Conservation (phyloP, 176 grass and related monocot species). For the Musa itinerans region DNA sequence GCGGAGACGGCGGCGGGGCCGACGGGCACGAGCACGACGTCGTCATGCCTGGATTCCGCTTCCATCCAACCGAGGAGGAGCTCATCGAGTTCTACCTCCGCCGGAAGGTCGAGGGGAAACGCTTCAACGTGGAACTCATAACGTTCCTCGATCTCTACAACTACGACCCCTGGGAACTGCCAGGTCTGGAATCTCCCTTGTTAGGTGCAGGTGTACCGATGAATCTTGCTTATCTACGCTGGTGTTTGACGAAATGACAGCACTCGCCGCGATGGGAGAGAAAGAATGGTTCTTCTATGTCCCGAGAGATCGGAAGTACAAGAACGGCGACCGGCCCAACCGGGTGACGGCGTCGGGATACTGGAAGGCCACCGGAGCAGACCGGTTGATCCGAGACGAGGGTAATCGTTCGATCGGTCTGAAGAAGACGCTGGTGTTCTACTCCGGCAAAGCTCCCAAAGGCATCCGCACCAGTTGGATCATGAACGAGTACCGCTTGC, state of each 20-base stretch:
- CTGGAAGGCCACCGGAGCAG: constrained; percentile 79
- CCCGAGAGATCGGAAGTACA: too few species aligned
- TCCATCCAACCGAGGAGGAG: too few species aligned
- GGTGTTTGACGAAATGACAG: constrained; percentile 16
- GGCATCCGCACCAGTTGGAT: too few species aligned
- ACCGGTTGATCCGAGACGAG: constrained; percentile 56
- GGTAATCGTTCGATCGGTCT: constrained; percentile 20
- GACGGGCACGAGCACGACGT: constrained; percentile 44
- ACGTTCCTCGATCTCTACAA: too few species aligned
- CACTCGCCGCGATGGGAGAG: constrained; percentile 58
- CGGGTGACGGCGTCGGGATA: too few species aligned
- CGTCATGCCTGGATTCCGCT: constrained; percentile 83
- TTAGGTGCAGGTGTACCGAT: background rate
- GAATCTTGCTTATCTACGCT: constrained; percentile 38
- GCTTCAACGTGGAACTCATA: constrained; percentile 80
- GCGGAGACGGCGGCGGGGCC: constrained; percentile 19
- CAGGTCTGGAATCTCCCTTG: too few species aligned
- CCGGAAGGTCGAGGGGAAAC: constrained; percentile 72
- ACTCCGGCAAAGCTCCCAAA: too few species aligned
- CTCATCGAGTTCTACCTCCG: constrained; percentile 52
- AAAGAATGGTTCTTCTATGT: background rate
- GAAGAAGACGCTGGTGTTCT: too few species aligned
- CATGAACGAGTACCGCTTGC: too few species aligned
- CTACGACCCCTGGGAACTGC: too few species aligned
- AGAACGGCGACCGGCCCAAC: too few species aligned